phyloP scores from a whole-genome alignment of 352 stramenopile genomes.

The Plasmopara halstedii region DNA sequence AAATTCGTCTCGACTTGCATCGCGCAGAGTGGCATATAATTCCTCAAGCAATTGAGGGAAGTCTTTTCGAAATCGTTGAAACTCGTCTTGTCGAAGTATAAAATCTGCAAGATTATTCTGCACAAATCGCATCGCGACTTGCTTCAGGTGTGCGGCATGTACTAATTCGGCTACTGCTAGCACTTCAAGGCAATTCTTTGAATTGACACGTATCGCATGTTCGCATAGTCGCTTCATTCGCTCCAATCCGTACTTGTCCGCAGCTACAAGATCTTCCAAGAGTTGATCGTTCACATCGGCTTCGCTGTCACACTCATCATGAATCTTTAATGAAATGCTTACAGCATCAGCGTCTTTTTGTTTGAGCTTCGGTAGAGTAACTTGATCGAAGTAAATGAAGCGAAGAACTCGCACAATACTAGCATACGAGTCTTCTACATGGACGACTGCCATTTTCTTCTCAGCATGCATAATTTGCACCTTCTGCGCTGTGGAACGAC shows the following conservation, averaged over 20 bases:
- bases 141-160: constrained; percentile 45
- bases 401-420: constrained; percentile 45
- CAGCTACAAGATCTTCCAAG: constrained; percentile 65
- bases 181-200: constrained; percentile 48
- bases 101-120: constrained; percentile 24
- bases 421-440: constrained; percentile 51
- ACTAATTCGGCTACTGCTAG: constrained; percentile 56
- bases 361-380: constrained; percentile 9
- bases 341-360: neutral
- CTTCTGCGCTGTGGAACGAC: neutral
- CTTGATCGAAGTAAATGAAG: constrained; percentile 71
- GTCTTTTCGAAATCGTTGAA: constrained; percentile 21
- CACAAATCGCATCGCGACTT: constrained; percentile 33
- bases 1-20: constrained; percentile 19
- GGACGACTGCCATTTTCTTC: constrained; percentile 12
- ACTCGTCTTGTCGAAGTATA: constrained; percentile 16
- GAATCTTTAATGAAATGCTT: neutral
- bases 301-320: neutral
- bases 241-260: constrained; percentile 65
- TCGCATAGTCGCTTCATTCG: constrained; percentile 66
- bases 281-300: constrained; percentile 27
- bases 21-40: constrained; percentile 29
- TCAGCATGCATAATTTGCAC: neutral
- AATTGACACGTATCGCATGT: constrained; percentile 33
- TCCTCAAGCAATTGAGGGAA: constrained; percentile 41